Base-by-base conservation (phyloP, 805 yeast genomes). In the Candida succiphila region DNA sequence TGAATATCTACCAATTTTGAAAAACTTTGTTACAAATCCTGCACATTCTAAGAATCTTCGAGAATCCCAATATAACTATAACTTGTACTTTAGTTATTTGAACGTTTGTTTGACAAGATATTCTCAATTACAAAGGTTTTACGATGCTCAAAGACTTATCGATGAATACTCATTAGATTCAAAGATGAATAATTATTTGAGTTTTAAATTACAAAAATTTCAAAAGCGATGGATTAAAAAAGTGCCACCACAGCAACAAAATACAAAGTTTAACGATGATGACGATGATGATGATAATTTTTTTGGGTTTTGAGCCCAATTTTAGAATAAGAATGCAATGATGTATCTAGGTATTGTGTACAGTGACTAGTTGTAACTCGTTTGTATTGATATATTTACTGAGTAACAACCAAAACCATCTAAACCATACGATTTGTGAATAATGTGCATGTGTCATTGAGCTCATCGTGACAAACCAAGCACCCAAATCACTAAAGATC, bases 351-450 rank as follows among this genome's bases (percentile, higher is more conserved):
- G n/a, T n/a, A n/a, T n/a, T n/a, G n/a, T n/a, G n/a, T n/a, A n/a
- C n/a, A n/a, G 5, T 4, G 27, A 44, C 46, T 18, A 42, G 37
- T 26, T 64, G 59, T 41, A 84, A 61, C 46, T 83, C 87, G 55
- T 89, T 88, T 33, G 72, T 70, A 28, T 78, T 75, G 64, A 84
- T 72, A 56, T 86, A 89, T 40, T 88, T 65, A 38, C 95, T 80
- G 13, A 78, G 56, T 5, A 72, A 37, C 50, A 92, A 63, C 96
- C 96, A 92, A 1, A 86, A 78, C 61, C 82, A 83, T 43, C 98
- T 67, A 54, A 80, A 92, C 96, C 96, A 89, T 7, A 81, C 88
- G 83, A 92, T 83, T 54, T 92, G 98, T 2, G 94, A 75, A 40
- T 66, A 65, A 57, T 92, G 97, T 3, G 82, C 94, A 42, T 67